Percentiles rank a stretch among this genome's conserved stretches.
Evolutionary conservation across 2,329 filamentous ascomycete species (phyloP).

Genomic region (Fusarium foetens): DNA sequence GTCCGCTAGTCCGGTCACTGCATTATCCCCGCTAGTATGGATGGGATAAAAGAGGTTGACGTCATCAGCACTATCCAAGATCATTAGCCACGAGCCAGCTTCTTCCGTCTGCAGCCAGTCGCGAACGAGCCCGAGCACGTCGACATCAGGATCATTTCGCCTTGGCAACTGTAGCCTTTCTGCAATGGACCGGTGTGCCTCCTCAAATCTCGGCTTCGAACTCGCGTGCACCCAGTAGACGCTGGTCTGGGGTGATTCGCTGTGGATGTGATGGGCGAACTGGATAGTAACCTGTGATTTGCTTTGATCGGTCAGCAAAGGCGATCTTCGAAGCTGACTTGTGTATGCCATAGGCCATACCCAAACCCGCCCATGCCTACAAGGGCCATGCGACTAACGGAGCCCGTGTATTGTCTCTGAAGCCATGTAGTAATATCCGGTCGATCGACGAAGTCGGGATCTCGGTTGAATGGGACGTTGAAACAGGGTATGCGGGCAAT

Average conservation of each 20-base stretch:
- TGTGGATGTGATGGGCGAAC: conserved; percentile 47
- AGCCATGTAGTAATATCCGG: conserved; percentile 40
- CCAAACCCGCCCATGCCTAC: conserved; percentile 50
- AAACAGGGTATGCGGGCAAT: background rate
- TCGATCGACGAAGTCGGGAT: conserved; percentile 46
- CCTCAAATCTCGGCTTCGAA: conserved; percentile 48
- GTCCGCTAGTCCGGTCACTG: too few species aligned
- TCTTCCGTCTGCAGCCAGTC: conserved; percentile 43
- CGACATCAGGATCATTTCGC: conserved; percentile 44
- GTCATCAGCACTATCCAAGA: conserved; percentile 39
- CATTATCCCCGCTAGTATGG: background rate
- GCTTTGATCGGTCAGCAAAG: conserved; percentile 11
- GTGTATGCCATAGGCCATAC: background rate
- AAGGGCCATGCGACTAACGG: conserved; percentile 43
- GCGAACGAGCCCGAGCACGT: conserved; percentile 48
- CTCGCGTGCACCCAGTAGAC: conserved; percentile 54
- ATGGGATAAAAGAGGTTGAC: conserved; percentile 17
- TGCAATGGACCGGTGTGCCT: conserved; percentile 51
- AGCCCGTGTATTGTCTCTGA: conserved; percentile 34
- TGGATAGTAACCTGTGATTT: conserved; percentile 49
- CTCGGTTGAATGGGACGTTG: conserved; percentile 44
- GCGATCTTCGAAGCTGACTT: background rate
- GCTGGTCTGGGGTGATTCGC: conserved; percentile 44
- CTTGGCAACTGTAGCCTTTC: conserved; percentile 45
- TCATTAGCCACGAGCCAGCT: conserved; percentile 38